Conservation (phyloP, 225 moss, liverwort and hornwort genomes). For the Bryum argenteum region DNA sequence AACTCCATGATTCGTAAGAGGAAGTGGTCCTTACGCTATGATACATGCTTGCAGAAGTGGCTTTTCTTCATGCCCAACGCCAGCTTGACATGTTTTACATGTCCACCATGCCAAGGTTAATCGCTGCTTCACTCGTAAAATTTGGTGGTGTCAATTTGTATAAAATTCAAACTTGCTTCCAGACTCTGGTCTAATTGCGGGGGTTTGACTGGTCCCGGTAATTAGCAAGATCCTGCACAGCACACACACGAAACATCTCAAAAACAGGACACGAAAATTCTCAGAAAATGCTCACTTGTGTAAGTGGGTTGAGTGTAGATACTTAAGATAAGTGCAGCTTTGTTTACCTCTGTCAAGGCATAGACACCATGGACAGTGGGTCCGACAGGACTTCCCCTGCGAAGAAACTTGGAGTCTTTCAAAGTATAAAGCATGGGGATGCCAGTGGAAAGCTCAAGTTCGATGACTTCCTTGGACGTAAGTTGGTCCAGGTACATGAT, state of each 20-base stretch:
- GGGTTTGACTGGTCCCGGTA: constrained; percentile 49
- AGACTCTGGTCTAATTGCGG: constrained; percentile 8
- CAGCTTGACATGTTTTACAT: constrained; percentile 26
- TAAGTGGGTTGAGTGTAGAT: not conserved
- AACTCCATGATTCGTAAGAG: constrained; percentile 6
- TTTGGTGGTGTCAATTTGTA: not conserved
- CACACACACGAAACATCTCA: not conserved
- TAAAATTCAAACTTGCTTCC: not conserved
- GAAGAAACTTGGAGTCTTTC: constrained; percentile 64
- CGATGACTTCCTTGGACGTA: constrained; percentile 84
- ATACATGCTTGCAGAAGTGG: constrained; percentile 29
- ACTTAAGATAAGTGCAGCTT: not conserved
- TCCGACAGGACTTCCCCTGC: constrained; percentile 88
- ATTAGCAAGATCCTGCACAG: constrained; percentile 34
- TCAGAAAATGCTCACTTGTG: too few relatives aligned
- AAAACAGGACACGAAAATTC: not conserved
- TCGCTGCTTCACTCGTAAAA: not conserved
- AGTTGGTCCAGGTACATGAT: constrained; percentile 97
- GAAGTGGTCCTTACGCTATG: constrained; percentile 5
- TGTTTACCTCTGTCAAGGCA: constrained; percentile 69
- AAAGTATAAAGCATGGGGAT: constrained; percentile 93
- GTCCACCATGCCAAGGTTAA: constrained; percentile 22
- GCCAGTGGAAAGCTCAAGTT: constrained; percentile 93
- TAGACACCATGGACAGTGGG: constrained; percentile 75
- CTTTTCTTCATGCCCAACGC: constrained; percentile 5